phyloP scores from a whole-genome alignment of 2,329 filamentous ascomycete genomes.

The Beauveria bassiana region DNA sequence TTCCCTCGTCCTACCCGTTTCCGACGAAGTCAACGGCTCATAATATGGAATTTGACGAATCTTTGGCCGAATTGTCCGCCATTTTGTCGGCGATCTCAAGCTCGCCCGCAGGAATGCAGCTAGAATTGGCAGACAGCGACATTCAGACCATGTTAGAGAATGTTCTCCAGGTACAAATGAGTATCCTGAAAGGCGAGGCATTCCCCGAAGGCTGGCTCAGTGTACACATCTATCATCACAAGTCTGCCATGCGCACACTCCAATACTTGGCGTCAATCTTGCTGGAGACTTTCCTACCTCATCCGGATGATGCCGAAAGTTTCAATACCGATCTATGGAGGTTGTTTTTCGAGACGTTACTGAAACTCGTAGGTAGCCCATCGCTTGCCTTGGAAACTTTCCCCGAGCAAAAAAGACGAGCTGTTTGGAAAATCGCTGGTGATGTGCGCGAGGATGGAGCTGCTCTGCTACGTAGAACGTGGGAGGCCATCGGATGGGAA shows the following conservation, averaged over 20 bases:
- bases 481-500: constrained; percentile 97
- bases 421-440: constrained; percentile 98
- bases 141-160: constrained; percentile 69
- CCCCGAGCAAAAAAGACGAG: constrained; percentile 89
- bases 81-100: constrained; percentile 76
- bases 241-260: constrained; percentile 77
- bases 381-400: constrained; percentile 90
- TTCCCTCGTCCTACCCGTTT: constrained; percentile 86
- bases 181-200: constrained; percentile 79
- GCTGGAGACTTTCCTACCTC: constrained; percentile 74
- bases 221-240: constrained; percentile 86
- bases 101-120: constrained; percentile 61
- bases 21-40: constrained; percentile 61
- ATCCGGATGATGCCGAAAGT: constrained; percentile 81
- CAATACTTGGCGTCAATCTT: constrained; percentile 76
- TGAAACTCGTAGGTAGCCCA: constrained; percentile 83
- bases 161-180: constrained; percentile 76
- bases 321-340: constrained; percentile 96
- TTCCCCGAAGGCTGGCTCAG: constrained; percentile 89
- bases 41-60: constrained; percentile 66
- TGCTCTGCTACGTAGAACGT: constrained; percentile 73
- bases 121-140: constrained; percentile 68
- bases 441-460: constrained; percentile 91
- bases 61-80: constrained; percentile 79
- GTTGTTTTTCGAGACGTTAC: constrained; percentile 78